phyloP scores from a whole-genome alignment of 495 filamentous ascomycete genomes.

The Aspergillus sclerotiicarbonarius region DNA sequence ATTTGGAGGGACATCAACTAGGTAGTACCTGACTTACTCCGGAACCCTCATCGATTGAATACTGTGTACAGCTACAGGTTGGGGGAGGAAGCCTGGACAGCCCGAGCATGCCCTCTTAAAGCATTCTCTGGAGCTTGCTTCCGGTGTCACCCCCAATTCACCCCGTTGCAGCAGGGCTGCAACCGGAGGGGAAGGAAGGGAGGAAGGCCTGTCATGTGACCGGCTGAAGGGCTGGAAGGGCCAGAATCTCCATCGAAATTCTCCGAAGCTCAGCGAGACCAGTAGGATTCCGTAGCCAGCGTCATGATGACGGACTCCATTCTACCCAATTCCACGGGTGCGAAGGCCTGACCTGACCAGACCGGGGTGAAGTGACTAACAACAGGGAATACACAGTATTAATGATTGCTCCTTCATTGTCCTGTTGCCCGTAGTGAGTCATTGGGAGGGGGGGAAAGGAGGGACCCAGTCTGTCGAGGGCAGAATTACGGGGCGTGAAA shows the following conservation, averaged over 20 bases:
- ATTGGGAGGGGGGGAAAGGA: not conserved
- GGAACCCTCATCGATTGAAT: too few species aligned
- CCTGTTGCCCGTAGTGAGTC: not conserved
- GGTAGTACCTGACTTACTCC: too few species aligned
- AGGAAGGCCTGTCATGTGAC: not conserved
- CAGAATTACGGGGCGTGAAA: not conserved
- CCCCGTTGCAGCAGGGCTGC: too few species aligned
- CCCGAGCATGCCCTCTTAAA: too few species aligned
- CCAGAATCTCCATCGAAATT: not conserved
- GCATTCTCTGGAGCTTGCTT: too few species aligned
- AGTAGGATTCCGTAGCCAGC: not conserved
- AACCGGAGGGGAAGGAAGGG: too few species aligned
- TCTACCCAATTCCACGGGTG: conserved; percentile 1
- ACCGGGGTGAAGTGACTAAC: not conserved
- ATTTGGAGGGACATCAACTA: too few species aligned
- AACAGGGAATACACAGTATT: not conserved
- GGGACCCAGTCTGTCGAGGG: too few species aligned
- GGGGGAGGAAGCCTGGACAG: too few species aligned
- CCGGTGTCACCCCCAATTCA: too few species aligned
- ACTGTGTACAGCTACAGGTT: too few species aligned
- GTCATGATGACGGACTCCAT: conserved; percentile 5
- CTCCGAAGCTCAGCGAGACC: not conserved
- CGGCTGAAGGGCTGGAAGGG: not conserved
- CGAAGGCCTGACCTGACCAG: not conserved
- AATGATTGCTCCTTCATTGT: not conserved